phyloP scores from a whole-genome alignment of 1,139 yeast genomes.

The Taphrina deformans region DNA sequence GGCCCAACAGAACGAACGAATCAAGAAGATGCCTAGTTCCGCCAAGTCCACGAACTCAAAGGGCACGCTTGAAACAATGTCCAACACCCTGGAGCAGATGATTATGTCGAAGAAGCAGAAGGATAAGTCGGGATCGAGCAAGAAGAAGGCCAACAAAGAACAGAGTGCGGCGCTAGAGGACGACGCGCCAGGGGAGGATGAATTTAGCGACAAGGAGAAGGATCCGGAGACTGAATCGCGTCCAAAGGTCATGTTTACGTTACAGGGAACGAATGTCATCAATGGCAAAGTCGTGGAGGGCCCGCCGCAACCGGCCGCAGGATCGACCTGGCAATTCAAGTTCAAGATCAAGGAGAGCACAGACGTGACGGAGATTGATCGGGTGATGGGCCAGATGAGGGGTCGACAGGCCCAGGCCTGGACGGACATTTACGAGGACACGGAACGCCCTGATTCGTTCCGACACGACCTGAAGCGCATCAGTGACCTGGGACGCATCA shows the following conservation, averaged over 20 bases:
- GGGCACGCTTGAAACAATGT: conserved; percentile 26
- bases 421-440: conserved; percentile 17
- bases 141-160: neutral
- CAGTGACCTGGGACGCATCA: conserved; percentile 29
- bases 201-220: neutral
- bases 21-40: conserved; percentile 12
- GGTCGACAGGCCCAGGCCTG: conserved; percentile 18
- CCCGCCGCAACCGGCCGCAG: conserved; percentile 21
- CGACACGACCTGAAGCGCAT: conserved; percentile 18
- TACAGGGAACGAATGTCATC: conserved; percentile 19
- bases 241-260: neutral
- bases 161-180: neutral
- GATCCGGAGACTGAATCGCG: neutral
- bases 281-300: conserved; percentile 18
- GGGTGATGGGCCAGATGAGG: neutral
- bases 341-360: neutral
- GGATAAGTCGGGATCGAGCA: neutral
- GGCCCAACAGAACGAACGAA: conserved; percentile 21
- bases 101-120: neutral
- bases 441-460: neutral
- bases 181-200: neutral
- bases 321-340: conserved; percentile 16
- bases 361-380: conserved; percentile 3
- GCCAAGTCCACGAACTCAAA: conserved; percentile 7
- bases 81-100: conserved; percentile 26